Base-by-base conservation (phyloP, 192 early-diverging fungal genomes). In the Helicostylum pulchrum region DNA sequence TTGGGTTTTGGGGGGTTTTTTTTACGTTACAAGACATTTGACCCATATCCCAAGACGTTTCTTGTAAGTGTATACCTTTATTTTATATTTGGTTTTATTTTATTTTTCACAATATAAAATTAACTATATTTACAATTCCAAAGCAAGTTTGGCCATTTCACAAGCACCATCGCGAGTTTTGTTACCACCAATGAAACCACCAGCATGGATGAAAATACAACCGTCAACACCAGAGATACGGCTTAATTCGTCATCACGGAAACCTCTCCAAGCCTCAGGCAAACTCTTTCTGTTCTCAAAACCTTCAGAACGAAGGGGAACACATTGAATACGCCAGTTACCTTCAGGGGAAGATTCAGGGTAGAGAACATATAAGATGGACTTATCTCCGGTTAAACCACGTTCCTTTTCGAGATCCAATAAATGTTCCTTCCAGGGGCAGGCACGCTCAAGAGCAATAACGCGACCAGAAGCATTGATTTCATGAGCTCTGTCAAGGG, bases 401-500 rank as follows among this genome's bases (percentile, higher is more conserved):
- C 71, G 67, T 49, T 88, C 86, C 26, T 78, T 73, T 64, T 92
- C 90, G 53, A 92, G 69, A 9, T 77, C 82, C 21, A 87, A 80
- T 64, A 97, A 68, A 63, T 98, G 93, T 48, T 93, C 92, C 78
- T 96, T 96, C 94, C 94, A 98, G 8, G 96, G 96, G 67, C 93
- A 95, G 44, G 86, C 86, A 53, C 80, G 80, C 36, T 93, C 87
- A 50, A 98, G 84, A 32, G 93, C 73, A 44, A 98, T 74, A 51
- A 98, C 89, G 44, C 86, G 80, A 31, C 94, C 95, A 26, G 82
- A 84, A 20, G 77, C 70, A 70, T 94, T 87, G 60, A 90, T 74
- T 23, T 86, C 80, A 48, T 58, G 53, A 11, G 82, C 70, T 17
- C 44, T 42, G 6, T 80, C 79, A 52, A 96, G 74, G 0, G 88